Evolutionary conservation across 768 basidiomycete genomes (phyloP), one percentile per base, ranked within the genome.

Genomic region (Panaeolus papilionaceus): DNA sequence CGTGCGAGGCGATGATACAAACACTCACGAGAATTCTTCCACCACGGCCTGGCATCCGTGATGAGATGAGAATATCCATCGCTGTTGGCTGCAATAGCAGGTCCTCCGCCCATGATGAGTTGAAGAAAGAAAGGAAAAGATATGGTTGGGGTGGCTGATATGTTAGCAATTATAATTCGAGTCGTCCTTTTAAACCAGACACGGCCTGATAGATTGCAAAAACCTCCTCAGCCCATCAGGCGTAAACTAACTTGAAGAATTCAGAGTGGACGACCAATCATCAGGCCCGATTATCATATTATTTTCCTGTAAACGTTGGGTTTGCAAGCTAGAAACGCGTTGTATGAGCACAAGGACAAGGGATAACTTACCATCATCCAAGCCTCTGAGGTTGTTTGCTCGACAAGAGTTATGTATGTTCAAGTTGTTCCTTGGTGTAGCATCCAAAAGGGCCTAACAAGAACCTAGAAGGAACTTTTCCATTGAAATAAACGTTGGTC

Each of bases 31-130:
- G 71, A 78, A 77, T 89, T 89, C 74, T 86, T 89, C 77, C 85
- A 88, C 89, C 88, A 89, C 69, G 77, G 86, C 72, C 81, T 76
- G 18, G 75, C 78, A 4, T 82, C 83, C 72, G 87, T 82, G 61
- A 88, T 75, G 63, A 88, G 77, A 71, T 86, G 86, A 3, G 75
- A 74, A 70, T 81, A 83, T 16, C 81, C 80, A 54, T 76, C 70
- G 39, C 67, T 70, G 47, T 65, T 71, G 38, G 70, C 69, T 61
- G 75, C 74, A 69, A 80, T 73, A 66, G 80, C 82, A 68, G 79
- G 79, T 70, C 82, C 85, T 61, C 72, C 84, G 72, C 78, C 84
- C 87, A 89, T 89, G 44, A 9, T 58, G 16, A 2, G 12, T 58
- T 58, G 54, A 16, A 7, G 28, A 0, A 4, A 37, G 16, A 37